A percentile compares a stretch with the other conserved stretches of the same genome.
phyloP scores from a whole-genome alignment of 1,284 basidiomycete genomes.

The Puccinia horiana region DNA sequence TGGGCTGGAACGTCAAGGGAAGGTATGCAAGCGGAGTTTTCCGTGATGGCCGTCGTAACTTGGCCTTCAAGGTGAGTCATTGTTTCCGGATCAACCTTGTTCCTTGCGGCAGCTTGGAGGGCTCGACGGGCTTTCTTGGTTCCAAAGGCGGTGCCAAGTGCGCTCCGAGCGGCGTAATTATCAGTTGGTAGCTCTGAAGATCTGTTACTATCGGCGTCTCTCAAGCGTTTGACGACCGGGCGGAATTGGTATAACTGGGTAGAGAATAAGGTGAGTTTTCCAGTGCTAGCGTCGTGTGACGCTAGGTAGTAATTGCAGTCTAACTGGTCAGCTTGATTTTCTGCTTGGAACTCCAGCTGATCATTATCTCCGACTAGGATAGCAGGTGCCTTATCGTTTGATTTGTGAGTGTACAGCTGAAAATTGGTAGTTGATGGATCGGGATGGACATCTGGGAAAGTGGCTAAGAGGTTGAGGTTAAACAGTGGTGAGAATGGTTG shows the following conservation, averaged over 20 bases:
- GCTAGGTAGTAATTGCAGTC: slow-evolving; percentile 29
- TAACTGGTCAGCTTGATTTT: neutral
- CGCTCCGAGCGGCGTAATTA: slow-evolving; percentile 51
- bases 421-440: neutral
- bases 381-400: neutral
- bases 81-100: slow-evolving; percentile 78
- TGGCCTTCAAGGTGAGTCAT: slow-evolving; percentile 77
- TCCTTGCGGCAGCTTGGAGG: slow-evolving; percentile 79
- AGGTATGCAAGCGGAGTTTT: slow-evolving; percentile 69
- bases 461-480: neutral
- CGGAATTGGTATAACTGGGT: slow-evolving; percentile 30
- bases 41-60: slow-evolving; percentile 76
- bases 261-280: slow-evolving; percentile 26
- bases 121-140: slow-evolving; percentile 86
- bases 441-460: slow-evolving; percentile 39
- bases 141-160: slow-evolving; percentile 86
- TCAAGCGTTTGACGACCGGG: slow-evolving; percentile 29
- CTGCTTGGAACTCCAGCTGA: slow-evolving; percentile 9
- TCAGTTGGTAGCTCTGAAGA: neutral
- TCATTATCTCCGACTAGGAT: slow-evolving; percentile 16
- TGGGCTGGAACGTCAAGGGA: slow-evolving; percentile 63
- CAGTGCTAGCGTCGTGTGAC: neutral
- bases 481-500: neutral
- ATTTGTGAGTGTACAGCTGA: slow-evolving; percentile 18
- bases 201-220: neutral